Conservation (phyloP, 192 early-diverging fungal genomes). For the Mortierella alpina region DNA sequence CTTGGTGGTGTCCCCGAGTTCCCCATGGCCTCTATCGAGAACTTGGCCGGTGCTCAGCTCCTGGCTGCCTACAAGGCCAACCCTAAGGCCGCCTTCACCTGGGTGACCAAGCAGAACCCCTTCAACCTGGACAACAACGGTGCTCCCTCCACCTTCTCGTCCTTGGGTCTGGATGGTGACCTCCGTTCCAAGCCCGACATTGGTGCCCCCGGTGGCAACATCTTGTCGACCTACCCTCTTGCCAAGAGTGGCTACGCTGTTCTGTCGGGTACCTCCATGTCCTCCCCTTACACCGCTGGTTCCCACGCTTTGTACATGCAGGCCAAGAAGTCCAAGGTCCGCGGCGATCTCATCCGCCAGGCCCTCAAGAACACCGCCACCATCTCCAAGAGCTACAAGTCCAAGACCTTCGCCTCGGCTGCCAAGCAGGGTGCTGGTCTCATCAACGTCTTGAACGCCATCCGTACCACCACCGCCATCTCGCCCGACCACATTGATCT, state of each 20-base stretch:
- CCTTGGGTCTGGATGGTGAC: conserved; percentile 72
- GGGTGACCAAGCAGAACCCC: conserved; percentile 6
- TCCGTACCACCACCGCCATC: conserved; percentile 25
- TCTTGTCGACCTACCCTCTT: conserved; percentile 51
- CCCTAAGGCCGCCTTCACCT: conserved; percentile 7
- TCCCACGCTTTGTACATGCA: conserved; percentile 43
- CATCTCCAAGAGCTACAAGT: conserved; percentile 2
- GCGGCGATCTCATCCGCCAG: conserved; percentile 28
- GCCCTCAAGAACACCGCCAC: conserved; percentile 45
- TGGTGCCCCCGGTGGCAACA: conserved; percentile 61
- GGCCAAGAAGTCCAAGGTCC: conserved; percentile 27
- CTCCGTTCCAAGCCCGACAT: conserved; percentile 69
- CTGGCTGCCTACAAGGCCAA: conserved; percentile 33
- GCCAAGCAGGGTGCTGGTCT: conserved; percentile 53
- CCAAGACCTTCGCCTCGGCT: conserved; percentile 35
- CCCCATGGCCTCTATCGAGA: conserved; percentile 44
- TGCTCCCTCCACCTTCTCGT: conserved; percentile 67
- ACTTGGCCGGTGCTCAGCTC: conserved; percentile 49
- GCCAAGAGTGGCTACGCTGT: conserved; percentile 28
- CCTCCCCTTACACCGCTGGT: conserved; percentile 58
- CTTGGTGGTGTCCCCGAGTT: conserved; percentile 37
- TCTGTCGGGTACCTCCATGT: conserved; percentile 58
- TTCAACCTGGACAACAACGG: conserved; percentile 46
- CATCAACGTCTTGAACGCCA: conserved; percentile 39
- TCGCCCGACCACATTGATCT: conserved; percentile 38